Base-by-base conservation (phyloP, 768 basidiomycete genomes). In the Leccinum obscurum region DNA sequence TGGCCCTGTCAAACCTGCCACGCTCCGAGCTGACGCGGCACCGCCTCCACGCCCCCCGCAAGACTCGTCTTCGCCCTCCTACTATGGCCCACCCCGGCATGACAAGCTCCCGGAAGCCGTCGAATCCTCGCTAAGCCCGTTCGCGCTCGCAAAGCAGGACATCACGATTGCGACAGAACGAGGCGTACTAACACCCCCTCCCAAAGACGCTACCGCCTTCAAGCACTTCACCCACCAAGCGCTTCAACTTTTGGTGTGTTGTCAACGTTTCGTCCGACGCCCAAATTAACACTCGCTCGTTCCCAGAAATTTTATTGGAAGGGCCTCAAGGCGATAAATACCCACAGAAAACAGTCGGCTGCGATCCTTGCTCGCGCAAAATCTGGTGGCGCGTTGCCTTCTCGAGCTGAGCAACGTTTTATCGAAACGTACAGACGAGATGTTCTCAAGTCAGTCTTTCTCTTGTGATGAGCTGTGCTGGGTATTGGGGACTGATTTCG, bases 221-320 rank as follows among this genome's bases (percentile, higher is more conserved):
- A 79, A 76, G 62, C 80, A 77, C 39, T 81, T 82, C 50, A 72
- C 67, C 51, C 83, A 83, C 56, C 81, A 83, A 60, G 80, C 70
- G 4, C 65, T 83, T 65, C 78, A 83, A 61, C 72, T 81, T 53
- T 73, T 82, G 59, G 81, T 82, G 52, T 56, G 81, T 72, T 13
- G 28, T 37, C 50, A 32, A 5, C 28, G 20, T 14, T 39, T 28
- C 14, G 55, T 2, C 10, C 11, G 22, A 17, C 14, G 13, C 3
- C 35, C 15, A 10, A 8, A 44, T 48, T 66, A 49, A 61, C 52
- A 22, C 20, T 17, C 9, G 3, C 22, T 32, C 32, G 37, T 35
- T 1, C 6, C 10, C 67, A 88, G 88, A 92, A 92, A 88, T 95
- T 95, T 73, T 95, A 95, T 75, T 87, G 78, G 67, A 80, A 84